Base-by-base conservation (phyloP, 257 asterid genomes). In the Gardenia jasminoides region DNA sequence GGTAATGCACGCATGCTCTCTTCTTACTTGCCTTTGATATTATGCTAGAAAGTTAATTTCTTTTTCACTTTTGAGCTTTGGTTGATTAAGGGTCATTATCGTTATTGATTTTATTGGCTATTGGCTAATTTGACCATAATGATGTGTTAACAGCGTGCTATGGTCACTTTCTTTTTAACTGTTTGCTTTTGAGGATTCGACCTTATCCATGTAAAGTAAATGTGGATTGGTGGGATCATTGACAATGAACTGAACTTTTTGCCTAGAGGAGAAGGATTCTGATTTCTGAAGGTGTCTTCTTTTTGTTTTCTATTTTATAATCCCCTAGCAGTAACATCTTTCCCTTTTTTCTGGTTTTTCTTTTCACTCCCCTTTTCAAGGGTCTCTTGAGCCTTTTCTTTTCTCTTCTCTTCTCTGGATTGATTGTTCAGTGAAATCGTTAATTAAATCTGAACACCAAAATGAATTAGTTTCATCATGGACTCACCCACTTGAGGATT, bases 1-100 rank as follows among this genome's bases (percentile, higher is more conserved):
- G 99, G 99, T 96, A 89, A 88, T 86, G 91, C 93, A 85, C 66
- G 88, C 97, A 83, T 90, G 93, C 91, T 86, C 61, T 70, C 61
- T 70, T 31, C 33, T 56, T 48, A 10, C 39, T 66, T 72, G 52
- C 30, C 33, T 82, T 70, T 74, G 50, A 64, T 67, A 73, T 26
- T 33, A 67, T 58, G 50, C 36, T 68, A 67, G 62, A 67, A 81
- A 48, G 76, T 69, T 44, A 50, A 39, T 43, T 81, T 30, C 67
- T 77, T 62, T 47, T 26, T 67, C 54, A 77, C 66, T 77, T 74
- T 80, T 83, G 70, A 75, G 77, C 78, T 85, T 84, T 82, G 85
- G 80, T 85, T 84, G 83, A 79, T 84, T 85, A 82, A 81, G 78
- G 85, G 81, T 81, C 80, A 79, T 64, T 82, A 80, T 41, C 61